Evolutionary conservation across 352 stramenopile species (phyloP), one percentile per base, ranked within the genome.

Genomic region (Globisporangium ultimum): DNA sequence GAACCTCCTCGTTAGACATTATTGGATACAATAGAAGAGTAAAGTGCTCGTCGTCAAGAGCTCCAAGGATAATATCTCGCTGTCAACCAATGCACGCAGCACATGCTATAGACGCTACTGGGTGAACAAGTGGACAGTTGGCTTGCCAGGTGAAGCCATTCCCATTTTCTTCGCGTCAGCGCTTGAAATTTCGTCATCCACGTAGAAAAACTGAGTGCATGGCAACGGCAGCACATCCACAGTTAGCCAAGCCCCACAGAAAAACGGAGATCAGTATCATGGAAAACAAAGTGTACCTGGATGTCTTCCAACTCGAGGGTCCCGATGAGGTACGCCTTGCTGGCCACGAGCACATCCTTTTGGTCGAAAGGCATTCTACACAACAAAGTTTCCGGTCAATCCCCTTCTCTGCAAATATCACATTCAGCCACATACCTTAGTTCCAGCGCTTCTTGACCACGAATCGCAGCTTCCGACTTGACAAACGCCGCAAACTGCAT

Each of bases 401-500:
- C 4, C 7, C 28, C 9, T 36, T 36, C 28, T 36, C 28, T 36
- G 28, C 28, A 10, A 36, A 10, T 10, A 10, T 5, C 28, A 36
- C n/a, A 55, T 48, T 36, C 28, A 10, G 28, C 5, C 54, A 59
- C 70, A 54, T 77, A 91, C 73, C 88, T 86, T 42, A 97, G 78
- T 62, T 98, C 95, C 57, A 99, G 79, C 38, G 93, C 95, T 57
- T 97, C 89, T 46, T 84, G 71, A 53, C 96, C 96, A 58, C 97
- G 89, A 57, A 98, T 80, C 53, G 90, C 74, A 22, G 89, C 91
- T 68, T 98, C 95, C 22, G 81, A 83, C 77, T 98, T 98, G 63
- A 98, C 87, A 50, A 98, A 99, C 22, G 91, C 89, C 60, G 88
- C 95, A 63, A 98, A 98, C 68, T 99, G 96, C 96, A 99, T 99